Base-by-base conservation (phyloP, 2,329 filamentous ascomycete species). In the Penicillium sp. region DNA sequence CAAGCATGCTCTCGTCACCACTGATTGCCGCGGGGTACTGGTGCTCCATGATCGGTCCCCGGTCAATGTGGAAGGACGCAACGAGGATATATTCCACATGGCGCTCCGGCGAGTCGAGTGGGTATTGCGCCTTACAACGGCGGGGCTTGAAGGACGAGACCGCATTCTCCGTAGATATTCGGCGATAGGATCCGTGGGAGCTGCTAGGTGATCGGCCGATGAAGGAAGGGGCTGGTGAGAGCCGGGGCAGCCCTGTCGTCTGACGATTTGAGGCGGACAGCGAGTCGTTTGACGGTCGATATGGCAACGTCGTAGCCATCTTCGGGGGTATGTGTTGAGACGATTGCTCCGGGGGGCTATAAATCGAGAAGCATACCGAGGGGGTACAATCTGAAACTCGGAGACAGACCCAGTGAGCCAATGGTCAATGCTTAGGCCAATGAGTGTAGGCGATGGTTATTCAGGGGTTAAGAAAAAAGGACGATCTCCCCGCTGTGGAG, bases 71-170 rank as follows among this genome's bases (percentile, higher is more conserved):
- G 75, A 99, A 99, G 2, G 92, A 96, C 4, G 94, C 94, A 50
- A 99, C 94, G 49, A 99, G 81, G 49, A 99, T 97, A 70, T 97
- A 99, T 72, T 99, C 94, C 75, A 99, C 94, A 87, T 99, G 94
- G 67, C 94, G 95, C 72, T 97, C 88, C 5, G 80, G 78, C 10
- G 85, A 83, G 53, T 87, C 81, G n/a, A 85, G 81, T 14, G 89
- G 89, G 67, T 92, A 92, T 66, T 92, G 89, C 18, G 89, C 89
- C 53, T 85, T 87, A 68, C 88, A 74, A 67, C 81, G 85, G 63
- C 82, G 81, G 16, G 76, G 73, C 5, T 81, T 69, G 24, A 54
- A 79, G 50, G 79, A 78, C 34, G 78, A 75, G 58, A 80, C 74
- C 55, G 80, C 54, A 56, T 68, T 65, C 27, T 67, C 67, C 4